Evolutionary conservation across 192 early-diverging fungal genomes (phyloP).

Genomic region (Coemansia sp.): DNA sequence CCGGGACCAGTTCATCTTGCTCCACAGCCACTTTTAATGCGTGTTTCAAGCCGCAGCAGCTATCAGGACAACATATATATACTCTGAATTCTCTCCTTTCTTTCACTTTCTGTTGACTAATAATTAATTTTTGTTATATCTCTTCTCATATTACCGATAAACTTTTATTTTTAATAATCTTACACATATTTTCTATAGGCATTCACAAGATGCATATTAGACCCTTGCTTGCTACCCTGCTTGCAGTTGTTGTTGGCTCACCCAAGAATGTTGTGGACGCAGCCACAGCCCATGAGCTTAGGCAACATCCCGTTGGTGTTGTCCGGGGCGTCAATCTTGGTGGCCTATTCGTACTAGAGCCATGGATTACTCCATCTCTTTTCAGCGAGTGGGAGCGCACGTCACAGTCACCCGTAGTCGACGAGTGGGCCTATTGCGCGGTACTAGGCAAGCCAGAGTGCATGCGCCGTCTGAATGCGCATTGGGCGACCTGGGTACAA

Average conservation of each 20-base stretch:
- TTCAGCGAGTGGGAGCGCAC: slow-evolving; percentile 43
- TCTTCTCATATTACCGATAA: not conserved
- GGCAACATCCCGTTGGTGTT: not conserved
- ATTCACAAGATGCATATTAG: not conserved
- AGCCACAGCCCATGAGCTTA: not conserved
- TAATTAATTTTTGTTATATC: not conserved
- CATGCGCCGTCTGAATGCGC: slow-evolving; percentile 48
- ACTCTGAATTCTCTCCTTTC: not conserved
- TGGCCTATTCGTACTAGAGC: slow-evolving; percentile 71
- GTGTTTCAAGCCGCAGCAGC: not conserved
- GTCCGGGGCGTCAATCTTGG: slow-evolving; percentile 73
- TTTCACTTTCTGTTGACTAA: not conserved
- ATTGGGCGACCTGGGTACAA: slow-evolving; percentile 63
- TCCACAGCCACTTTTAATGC: not conserved
- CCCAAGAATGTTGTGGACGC: not conserved
- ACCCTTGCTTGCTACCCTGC: not conserved
- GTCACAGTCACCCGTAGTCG: slow-evolving; percentile 42
- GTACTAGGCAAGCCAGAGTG: slow-evolving; percentile 58
- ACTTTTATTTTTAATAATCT: not conserved
- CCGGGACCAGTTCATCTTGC: not conserved
- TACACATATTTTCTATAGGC: not conserved
- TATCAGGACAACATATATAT: not conserved
- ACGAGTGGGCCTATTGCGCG: slow-evolving; percentile 66
- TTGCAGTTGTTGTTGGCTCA: not conserved
- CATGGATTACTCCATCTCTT: slow-evolving; percentile 58